phyloP scores from a whole-genome alignment of 306 rosid genomes.

The Begonia peltatifolia region DNA sequence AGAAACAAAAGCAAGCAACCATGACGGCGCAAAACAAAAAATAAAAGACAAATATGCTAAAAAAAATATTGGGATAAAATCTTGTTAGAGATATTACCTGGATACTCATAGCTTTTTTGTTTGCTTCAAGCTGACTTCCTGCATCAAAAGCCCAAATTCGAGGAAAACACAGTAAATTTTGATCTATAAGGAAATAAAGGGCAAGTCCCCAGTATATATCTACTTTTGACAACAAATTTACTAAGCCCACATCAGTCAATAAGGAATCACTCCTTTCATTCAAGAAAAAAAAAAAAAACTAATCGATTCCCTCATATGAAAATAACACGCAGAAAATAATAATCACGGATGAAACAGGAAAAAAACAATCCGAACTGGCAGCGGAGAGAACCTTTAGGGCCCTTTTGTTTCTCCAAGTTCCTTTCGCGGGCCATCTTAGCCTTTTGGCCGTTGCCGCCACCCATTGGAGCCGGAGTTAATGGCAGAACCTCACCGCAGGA shows the following conservation, averaged over 20 bases:
- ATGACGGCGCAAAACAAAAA: no score
- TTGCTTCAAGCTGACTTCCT: conserved; percentile 72
- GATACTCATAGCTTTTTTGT: conserved; percentile 65
- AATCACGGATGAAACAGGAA: background rate
- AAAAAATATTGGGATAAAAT: no score
- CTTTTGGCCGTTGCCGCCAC: conserved; percentile 89
- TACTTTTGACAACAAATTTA: background rate
- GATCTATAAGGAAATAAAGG: background rate
- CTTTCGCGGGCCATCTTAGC: conserved; percentile 79
- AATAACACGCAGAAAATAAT: background rate
- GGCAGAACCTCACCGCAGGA: no score
- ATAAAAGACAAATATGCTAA: no score
- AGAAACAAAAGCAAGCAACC: no score
- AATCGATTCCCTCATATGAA: background rate
- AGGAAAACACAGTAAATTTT: no score
- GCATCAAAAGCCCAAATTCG: background rate
- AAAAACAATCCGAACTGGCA: background rate
- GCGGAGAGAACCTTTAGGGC: conserved; percentile 24
- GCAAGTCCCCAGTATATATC: background rate
- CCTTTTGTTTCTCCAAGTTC: conserved; percentile 59
- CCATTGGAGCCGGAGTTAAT: conserved; percentile 23
- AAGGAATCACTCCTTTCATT: background rate
- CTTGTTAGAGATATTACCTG: conserved; percentile 31
- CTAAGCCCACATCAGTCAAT: conserved; percentile 5
- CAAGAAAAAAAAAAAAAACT: background rate